Evolutionary conservation across 345 rosid genomes (phyloP).

Genomic region (Lenwebbia sp.): DNA sequence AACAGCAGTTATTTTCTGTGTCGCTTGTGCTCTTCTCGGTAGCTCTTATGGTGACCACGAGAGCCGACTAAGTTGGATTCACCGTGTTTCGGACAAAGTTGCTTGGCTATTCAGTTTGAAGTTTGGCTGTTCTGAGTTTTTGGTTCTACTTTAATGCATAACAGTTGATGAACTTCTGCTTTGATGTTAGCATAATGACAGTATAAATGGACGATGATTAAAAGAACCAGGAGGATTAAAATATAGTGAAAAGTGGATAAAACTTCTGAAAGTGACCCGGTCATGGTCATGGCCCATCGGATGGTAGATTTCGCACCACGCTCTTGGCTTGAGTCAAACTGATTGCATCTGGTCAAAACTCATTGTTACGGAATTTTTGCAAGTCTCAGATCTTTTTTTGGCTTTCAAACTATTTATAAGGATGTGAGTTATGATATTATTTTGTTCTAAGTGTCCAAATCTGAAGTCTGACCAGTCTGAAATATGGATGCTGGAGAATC

Average conservation of each 20-base stretch:
- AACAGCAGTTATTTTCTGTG: background rate
- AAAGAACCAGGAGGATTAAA: background rate
- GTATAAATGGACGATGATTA: background rate
- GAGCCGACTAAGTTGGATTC: background rate
- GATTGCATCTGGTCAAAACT: background rate
- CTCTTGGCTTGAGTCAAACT: background rate
- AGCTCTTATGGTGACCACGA: background rate
- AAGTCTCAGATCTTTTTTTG: background rate
- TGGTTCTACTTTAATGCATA: background rate
- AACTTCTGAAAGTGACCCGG: background rate
- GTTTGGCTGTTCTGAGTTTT: background rate
- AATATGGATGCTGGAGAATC: background rate
- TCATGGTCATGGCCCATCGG: background rate
- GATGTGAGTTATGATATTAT: background rate
- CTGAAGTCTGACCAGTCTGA: background rate
- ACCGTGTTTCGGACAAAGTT: background rate
- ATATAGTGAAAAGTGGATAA: background rate
- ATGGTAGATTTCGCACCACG: background rate
- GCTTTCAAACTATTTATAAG: background rate
- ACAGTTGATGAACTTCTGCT: background rate
- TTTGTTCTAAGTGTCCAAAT: background rate
- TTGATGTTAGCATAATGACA: background rate
- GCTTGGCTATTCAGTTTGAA: background rate
- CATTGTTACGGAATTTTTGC: background rate
- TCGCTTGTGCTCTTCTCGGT: background rate